Evolutionary conservation across 2,329 filamentous ascomycete species (phyloP).

Genomic region (Huntiella omanensis): DNA sequence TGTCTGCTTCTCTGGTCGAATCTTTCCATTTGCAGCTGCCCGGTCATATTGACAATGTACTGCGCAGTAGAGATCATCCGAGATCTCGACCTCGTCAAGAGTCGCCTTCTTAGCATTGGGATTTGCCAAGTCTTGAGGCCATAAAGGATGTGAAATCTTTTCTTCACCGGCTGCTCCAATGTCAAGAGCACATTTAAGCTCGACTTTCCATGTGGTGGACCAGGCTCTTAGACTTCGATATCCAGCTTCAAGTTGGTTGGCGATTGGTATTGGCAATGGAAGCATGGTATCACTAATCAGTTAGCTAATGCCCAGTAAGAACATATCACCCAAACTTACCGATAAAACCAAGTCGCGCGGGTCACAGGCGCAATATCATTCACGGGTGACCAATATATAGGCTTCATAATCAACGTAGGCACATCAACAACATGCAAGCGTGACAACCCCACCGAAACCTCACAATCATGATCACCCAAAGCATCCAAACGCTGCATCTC

Average conservation of each 20-base stretch:
- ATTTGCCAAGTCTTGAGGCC: conserved; percentile 33
- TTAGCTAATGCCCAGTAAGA: neutral
- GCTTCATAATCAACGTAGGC: conserved; percentile 72
- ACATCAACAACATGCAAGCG: conserved; percentile 74
- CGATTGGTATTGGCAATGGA: conserved; percentile 66
- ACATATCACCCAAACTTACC: conserved; percentile 21
- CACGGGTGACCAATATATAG: conserved; percentile 92
- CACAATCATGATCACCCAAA: conserved; percentile 14
- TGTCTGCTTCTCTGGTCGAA: neutral
- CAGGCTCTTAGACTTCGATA: conserved; percentile 75
- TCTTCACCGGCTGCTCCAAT: conserved; percentile 80
- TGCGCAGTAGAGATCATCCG: conserved; percentile 38
- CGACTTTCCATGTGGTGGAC: conserved; percentile 83
- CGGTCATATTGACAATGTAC: conserved; percentile 40
- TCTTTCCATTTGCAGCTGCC: conserved; percentile 34
- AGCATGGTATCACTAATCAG: conserved; percentile 57
- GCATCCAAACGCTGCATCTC: too few relatives aligned
- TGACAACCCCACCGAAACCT: conserved; percentile 76
- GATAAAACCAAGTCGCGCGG: conserved; percentile 92
- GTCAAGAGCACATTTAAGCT: conserved; percentile 74
- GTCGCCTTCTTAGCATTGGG: conserved; percentile 9
- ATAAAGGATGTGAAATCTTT: conserved; percentile 70
- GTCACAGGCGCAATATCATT: conserved; percentile 72
- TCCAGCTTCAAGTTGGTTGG: conserved; percentile 83
- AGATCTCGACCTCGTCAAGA: conserved; percentile 23